These are phyloP conservation scores for Alternaria brassicicola DNA, from an alignment of 2,329 filamentous ascomycete genomes.

Conservation along the genomic window DNA sequence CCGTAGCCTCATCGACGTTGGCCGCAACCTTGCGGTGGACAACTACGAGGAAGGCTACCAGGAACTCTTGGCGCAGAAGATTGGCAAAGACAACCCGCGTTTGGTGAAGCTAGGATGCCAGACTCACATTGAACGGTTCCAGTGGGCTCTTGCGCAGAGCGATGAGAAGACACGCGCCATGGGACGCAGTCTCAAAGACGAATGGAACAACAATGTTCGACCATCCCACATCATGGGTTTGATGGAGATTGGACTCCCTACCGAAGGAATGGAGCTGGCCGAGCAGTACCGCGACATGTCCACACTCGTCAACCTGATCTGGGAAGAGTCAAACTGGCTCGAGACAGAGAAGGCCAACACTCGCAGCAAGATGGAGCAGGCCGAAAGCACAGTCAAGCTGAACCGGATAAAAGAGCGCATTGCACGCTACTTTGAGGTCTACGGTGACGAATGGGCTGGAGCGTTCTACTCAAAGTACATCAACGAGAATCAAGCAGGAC, in stretches of 20 bases:
- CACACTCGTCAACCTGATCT: constrained; percentile 62
- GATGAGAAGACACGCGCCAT: constrained; percentile 56
- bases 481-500: constrained; percentile 52
- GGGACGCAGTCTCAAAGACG: constrained; percentile 55
- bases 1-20: constrained; percentile 49
- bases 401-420: constrained; percentile 53
- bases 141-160: constrained; percentile 62
- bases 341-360: constrained; percentile 39
- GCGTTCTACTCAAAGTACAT: constrained; percentile 83
- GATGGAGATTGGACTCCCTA: constrained; percentile 59
- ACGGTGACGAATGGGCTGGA: constrained; percentile 70
- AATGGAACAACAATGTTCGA: constrained; percentile 50
- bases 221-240: constrained; percentile 52
- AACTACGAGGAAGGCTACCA: constrained; percentile 47
- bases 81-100: constrained; percentile 51
- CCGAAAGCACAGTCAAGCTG: constrained; percentile 48
- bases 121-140: constrained; percentile 64
- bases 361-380: constrained; percentile 45
- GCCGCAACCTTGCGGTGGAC: constrained; percentile 49
- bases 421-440: constrained; percentile 64
- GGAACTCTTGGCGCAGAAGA: constrained; percentile 53
- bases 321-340: constrained; percentile 53
- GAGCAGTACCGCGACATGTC: constrained; percentile 68
- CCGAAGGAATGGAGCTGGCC: constrained; percentile 64
- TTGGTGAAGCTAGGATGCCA: constrained; percentile 65